Conservation (phyloP, 2,329 filamentous ascomycete species). For the Verticillium albo-atrum region DNA sequence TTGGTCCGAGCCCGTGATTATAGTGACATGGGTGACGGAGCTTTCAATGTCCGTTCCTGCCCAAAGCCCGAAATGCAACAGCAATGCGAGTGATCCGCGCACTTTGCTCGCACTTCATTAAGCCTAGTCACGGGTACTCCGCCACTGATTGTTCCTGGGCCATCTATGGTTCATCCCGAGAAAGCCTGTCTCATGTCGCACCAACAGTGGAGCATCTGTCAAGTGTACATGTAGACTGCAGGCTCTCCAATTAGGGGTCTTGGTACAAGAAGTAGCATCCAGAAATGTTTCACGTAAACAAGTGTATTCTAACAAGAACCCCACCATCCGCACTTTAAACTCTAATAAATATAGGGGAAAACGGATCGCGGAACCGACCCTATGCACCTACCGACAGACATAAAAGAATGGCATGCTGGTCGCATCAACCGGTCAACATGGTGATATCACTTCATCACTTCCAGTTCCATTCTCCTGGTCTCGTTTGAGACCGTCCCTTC, state of each 20-base stretch:
- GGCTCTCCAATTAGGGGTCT: background rate
- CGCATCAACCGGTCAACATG: background rate
- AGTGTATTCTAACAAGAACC: background rate
- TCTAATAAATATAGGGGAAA: background rate
- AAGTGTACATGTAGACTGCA: background rate
- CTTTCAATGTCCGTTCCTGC: too few relatives aligned
- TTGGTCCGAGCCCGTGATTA: too few relatives aligned
- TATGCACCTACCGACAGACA: background rate
- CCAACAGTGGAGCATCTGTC: background rate
- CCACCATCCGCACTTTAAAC: background rate
- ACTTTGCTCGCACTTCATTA: background rate
- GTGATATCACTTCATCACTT: background rate
- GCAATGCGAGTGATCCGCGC: too few relatives aligned
- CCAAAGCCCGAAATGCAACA: too few relatives aligned
- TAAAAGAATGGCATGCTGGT: background rate
- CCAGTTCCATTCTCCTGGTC: background rate
- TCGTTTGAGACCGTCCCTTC: background rate
- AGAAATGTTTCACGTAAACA: background rate
- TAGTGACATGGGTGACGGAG: too few relatives aligned
- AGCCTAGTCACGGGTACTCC: background rate
- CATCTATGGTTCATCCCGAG: background rate
- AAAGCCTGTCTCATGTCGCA: background rate
- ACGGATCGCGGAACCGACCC: background rate
- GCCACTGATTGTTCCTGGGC: background rate
- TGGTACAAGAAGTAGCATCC: background rate